Conservation (phyloP, 768 basidiomycete species). For the Mycena epipterygia region DNA sequence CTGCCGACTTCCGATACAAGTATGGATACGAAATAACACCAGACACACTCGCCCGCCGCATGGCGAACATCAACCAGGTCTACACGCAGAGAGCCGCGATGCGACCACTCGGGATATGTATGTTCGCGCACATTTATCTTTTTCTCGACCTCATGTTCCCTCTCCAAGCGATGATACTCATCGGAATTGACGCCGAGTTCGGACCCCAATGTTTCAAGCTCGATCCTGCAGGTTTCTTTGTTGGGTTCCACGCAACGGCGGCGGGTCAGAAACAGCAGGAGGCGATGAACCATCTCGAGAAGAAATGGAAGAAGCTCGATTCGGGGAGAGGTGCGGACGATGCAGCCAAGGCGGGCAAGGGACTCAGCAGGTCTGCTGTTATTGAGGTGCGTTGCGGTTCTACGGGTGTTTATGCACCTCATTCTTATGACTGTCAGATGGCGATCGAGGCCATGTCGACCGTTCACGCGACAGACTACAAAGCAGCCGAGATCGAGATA, state of each 20-base stretch:
- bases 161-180: slow-evolving; percentile 90
- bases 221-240: slow-evolving; percentile 98
- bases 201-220: slow-evolving; percentile 99
- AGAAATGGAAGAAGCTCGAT: slow-evolving; percentile 97
- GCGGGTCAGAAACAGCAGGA: slow-evolving; percentile 99
- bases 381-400: slow-evolving; percentile 78
- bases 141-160: slow-evolving; percentile 15
- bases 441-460: slow-evolving; percentile 96
- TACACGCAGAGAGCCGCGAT: slow-evolving; percentile 98
- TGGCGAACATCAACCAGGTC: slow-evolving; percentile 99
- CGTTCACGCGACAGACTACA: slow-evolving; percentile 97
- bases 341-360: slow-evolving; percentile 80
- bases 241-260: slow-evolving; percentile 97
- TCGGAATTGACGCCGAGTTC: slow-evolving; percentile 90
- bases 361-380: slow-evolving; percentile 80
- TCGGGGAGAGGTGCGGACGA: slow-evolving; percentile 85
- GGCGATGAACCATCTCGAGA: slow-evolving; percentile 98
- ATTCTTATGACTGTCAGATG: slow-evolving; percentile 62
- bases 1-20: slow-evolving; percentile 94
- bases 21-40: slow-evolving; percentile 99
- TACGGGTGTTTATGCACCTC: not conserved
- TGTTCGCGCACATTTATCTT: slow-evolving; percentile 41
- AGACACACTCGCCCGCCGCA: slow-evolving; percentile 91
- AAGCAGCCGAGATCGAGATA: slow-evolving; percentile 95
- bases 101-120: slow-evolving; percentile 96